Evolutionary conservation across 768 basidiomycete genomes (phyloP), one percentile per base, ranked within the genome.

Genomic region (Nidula microcarpa): DNA sequence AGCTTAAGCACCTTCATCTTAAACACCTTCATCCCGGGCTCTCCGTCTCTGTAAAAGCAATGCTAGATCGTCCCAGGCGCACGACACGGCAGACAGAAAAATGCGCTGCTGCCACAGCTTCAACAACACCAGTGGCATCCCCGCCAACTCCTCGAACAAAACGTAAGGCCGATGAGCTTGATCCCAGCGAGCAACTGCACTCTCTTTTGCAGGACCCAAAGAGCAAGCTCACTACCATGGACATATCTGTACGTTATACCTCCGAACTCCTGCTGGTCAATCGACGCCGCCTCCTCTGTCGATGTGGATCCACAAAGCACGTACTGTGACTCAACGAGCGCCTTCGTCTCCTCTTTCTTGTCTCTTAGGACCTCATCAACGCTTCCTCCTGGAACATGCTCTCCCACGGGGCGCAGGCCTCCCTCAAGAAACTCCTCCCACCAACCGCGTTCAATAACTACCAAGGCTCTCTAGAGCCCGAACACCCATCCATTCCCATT

Each of bases 281-380:
- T 41, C 16, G 39, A 41, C 11, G 16, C 39, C 39, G 11, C 16
- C 39, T 41, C 11, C 39, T 41, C 11, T 41, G 11, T 41, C 39
- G 39, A 23, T 23, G 23, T 23, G 23, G 23, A 23, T 23, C 23
- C 23, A 23, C 23, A 23, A 23, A 23, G 23, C 23, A 23, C 39
- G 39, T 41, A 41, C 16, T 41, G 39, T 11, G 39, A 41, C 16
- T 11, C 11, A 5, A 6, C 53, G 18, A 45, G 34, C 41, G 47
- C 53, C 48, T 35, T 49, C 8, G 33, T 41, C 16, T 16, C 16
- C 11, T 16, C 16, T 16, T 11, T 41, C 39, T 41, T 41, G 11
- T 41, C 16, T 50, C 53, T 30, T 65, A 81, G 80, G 76, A 78
- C 50, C 63, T 83, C 30, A 67, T 83, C 51, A 82, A 81, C 56